Conservation (phyloP, 2,329 filamentous ascomycete species). For the Didymella glomerata region DNA sequence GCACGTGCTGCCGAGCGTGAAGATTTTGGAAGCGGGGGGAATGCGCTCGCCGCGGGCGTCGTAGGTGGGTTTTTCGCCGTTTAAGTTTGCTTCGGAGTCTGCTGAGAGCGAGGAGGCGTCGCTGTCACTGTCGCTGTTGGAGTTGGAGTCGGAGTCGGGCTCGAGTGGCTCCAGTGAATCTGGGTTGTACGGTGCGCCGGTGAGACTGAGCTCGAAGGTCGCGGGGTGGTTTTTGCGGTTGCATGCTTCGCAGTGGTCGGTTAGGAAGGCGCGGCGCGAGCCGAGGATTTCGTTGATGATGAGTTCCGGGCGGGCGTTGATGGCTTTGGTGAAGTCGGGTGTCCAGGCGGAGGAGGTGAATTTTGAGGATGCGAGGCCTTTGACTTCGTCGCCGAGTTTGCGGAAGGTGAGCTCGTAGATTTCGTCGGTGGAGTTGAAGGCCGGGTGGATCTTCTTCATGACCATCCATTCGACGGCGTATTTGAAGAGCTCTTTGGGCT, state of each 20-base stretch:
- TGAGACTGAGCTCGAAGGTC: slow-evolving; percentile 69
- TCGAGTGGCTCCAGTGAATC: slow-evolving; percentile 71
- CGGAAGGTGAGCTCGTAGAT: slow-evolving; percentile 74
- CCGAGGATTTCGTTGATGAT: slow-evolving; percentile 47
- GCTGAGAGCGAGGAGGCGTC: slow-evolving; percentile 37
- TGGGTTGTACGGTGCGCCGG: slow-evolving; percentile 71
- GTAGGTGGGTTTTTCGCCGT: slow-evolving; percentile 38
- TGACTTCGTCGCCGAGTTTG: slow-evolving; percentile 76
- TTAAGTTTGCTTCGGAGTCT: slow-evolving; percentile 29
- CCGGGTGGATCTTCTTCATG: slow-evolving; percentile 78
- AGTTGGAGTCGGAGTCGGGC: slow-evolving; percentile 49
- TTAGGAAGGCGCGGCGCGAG: slow-evolving; percentile 25
- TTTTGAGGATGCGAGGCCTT: slow-evolving; percentile 73
- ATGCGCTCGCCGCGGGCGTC: slow-evolving; percentile 40
- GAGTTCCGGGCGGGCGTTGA: slow-evolving; percentile 70
- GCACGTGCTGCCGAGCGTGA: slow-evolving; percentile 56
- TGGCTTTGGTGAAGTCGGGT: slow-evolving; percentile 68
- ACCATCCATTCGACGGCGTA: slow-evolving; percentile 83
- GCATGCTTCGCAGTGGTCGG: slow-evolving; percentile 70
- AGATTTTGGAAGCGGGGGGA: slow-evolving; percentile 39
- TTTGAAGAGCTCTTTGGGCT: slow-evolving; percentile 75
- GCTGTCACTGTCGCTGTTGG: slow-evolving; percentile 32
- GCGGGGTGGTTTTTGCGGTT: slow-evolving; percentile 74
- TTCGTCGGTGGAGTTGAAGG: slow-evolving; percentile 68
- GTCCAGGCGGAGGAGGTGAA: slow-evolving; percentile 77